Base-by-base conservation (phyloP, 768 basidiomycete genomes). In the Rhodotorula toruloides region DNA sequence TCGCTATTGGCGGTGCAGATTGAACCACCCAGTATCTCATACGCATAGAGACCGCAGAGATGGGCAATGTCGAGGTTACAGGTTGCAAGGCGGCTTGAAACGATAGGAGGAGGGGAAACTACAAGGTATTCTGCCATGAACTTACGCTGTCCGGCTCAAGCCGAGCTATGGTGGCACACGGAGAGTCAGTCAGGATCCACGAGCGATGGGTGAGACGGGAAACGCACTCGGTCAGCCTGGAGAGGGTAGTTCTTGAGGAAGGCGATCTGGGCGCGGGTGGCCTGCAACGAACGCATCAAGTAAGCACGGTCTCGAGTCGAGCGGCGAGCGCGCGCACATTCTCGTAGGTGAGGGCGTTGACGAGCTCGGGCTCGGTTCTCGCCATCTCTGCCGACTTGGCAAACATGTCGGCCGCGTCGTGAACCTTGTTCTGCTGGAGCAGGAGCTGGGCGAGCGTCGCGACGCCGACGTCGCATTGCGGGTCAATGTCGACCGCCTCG, bases 391-490 rank as follows among this genome's bases (percentile, higher is more conserved):
- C 85, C 76, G 91, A 89, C 76, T 84, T 83, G 76, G 85, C 83
- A 73, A 99, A 96, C 85, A 91, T 86, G 74, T 85, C 83, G 64
- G 91, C 84, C 3, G 94, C 96, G 65, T 86, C 82, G 46, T 88
- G 85, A 65, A 96, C 86, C 79, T 89, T 88, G 75, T 87, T 86
- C 78, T 93, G 91, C 78, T 98, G 94, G 68, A 98, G 78, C 65
- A 84, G 85, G 29, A 99, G 82, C 77, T 99, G 96, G 7, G 94
- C 94, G 36, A 98, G 84, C 2, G 93, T 97, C 25, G 91, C 91
- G 9, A 98, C 87, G 0, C 94, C 96, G 17, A 94, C 90, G 76
- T 99, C 96, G 78, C 94, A 98, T 71, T 92, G 91, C 17, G 89
- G 81, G 77, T 99, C 96, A 61, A 92, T 84, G 54, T 82, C 80